Percentiles rank a stretch among this genome's conserved stretches.
phyloP scores from a whole-genome alignment of 2,329 filamentous ascomycete genomes.

The Whalleya microplaca region DNA sequence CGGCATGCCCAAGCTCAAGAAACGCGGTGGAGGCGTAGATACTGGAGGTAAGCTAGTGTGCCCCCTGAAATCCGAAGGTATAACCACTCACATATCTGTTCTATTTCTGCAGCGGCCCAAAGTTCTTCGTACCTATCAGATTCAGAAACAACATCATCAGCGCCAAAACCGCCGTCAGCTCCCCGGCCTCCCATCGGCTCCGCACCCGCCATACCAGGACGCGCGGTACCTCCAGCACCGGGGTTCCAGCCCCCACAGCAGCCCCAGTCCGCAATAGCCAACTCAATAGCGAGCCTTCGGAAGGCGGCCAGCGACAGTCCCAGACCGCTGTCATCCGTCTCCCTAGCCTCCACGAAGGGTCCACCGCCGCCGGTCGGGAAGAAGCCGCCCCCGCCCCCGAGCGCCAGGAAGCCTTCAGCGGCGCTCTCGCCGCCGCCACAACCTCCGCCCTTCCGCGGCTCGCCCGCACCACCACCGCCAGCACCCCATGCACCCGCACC shows the following conservation, averaged over 20 bases:
- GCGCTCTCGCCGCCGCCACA: conserved; percentile 29
- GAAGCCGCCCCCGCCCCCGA: conserved; percentile 69
- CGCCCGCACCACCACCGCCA: conserved; percentile 37
- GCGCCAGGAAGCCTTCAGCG: conserved; percentile 60
- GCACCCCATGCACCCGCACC: conserved; percentile 17
- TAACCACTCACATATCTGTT: conserved; percentile 28
- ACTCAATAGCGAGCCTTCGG: conserved; percentile 62
- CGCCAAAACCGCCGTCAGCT: conserved; percentile 58
- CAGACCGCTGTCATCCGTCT: conserved; percentile 64
- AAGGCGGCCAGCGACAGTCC: conserved; percentile 56
- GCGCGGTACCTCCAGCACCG: conserved; percentile 46
- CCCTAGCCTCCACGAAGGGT: conserved; percentile 62
- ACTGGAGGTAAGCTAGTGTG: conserved; percentile 60
- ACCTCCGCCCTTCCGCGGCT: conserved; percentile 37
- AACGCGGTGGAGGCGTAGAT: conserved; percentile 78
- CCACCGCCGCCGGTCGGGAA: conserved; percentile 81
- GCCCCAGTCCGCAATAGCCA: conserved; percentile 53
- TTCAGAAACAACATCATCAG: conserved; percentile 63
- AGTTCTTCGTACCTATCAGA: conserved; percentile 81
- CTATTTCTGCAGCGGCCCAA: conserved; percentile 59
- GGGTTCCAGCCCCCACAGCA: conserved; percentile 22
- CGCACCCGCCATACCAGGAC: conserved; percentile 62
- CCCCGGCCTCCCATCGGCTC: conserved; percentile 63
- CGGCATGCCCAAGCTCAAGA: conserved; percentile 94
- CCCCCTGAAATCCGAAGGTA: conserved; percentile 2